Conservation (phyloP, 1,284 basidiomycete species). For the Pseudozyma tsukubaensis region DNA sequence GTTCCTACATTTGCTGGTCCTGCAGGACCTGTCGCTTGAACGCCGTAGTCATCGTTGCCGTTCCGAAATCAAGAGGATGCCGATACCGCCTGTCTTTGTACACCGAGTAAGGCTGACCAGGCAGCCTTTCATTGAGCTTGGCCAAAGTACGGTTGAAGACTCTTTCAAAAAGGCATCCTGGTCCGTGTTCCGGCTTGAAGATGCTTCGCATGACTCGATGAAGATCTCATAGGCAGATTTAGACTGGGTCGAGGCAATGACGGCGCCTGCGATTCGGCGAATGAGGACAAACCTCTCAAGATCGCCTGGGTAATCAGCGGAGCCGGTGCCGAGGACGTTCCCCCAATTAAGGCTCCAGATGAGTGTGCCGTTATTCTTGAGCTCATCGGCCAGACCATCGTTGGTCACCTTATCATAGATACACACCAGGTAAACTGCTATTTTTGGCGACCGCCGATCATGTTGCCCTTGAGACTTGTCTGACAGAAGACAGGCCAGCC, state of each 20-base stretch:
- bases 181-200: slow-evolving; percentile 14
- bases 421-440: slow-evolving; percentile 18
- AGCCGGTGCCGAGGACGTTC: slow-evolving; percentile 12
- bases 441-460: slow-evolving; percentile 11
- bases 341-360: slow-evolving; percentile 18
- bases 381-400: slow-evolving; percentile 22
- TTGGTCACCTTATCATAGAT: slow-evolving; percentile 15
- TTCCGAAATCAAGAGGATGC: slow-evolving; percentile 13
- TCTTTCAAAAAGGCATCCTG: slow-evolving; percentile 28
- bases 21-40: slow-evolving; percentile 23
- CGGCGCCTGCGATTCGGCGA: slow-evolving; percentile 10
- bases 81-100: neutral
- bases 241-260: neutral
- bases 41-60: slow-evolving; percentile 19
- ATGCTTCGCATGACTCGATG: slow-evolving; percentile 11
- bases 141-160: slow-evolving; percentile 17
- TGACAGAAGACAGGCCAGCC: slow-evolving; percentile 9
- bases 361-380: slow-evolving; percentile 15
- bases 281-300: slow-evolving; percentile 2
- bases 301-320: neutral
- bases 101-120: neutral
- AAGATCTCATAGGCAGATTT: slow-evolving; percentile 5
- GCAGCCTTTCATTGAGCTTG: slow-evolving; percentile 11
- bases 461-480: slow-evolving; percentile 10
- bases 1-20: slow-evolving; percentile 17